Base-by-base conservation (phyloP, 768 basidiomycete species). In the Kwoniella heveanensis region DNA sequence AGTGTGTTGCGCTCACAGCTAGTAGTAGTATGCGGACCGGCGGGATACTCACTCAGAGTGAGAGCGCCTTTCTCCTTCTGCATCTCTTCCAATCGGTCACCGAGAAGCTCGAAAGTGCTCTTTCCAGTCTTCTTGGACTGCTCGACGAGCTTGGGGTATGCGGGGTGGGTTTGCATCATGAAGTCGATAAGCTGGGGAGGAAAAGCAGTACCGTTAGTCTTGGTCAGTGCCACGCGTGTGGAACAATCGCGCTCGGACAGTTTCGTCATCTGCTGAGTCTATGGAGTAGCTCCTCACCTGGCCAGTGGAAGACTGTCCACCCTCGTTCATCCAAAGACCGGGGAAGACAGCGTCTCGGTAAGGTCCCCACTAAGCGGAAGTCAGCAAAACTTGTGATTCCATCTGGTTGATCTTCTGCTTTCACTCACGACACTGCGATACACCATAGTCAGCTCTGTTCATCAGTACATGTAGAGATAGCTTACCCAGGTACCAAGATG, bases 261-360 rank as follows among this genome's bases (percentile, higher is more conserved):
- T n/a, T n/a, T n/a, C n/a, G n/a, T n/a, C n/a, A n/a, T n/a, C n/a
- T n/a, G n/a, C n/a, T n/a, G n/a, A n/a, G n/a, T n/a, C n/a, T n/a
- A n/a, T n/a, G n/a, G n/a, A n/a, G n/a, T n/a, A n/a, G n/a, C n/a
- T n/a, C n/a, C 81, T 52, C 56, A 89, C 89, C 81, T 92, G 91
- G n/a, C 96, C 96, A 0, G 96, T 99, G 0, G 93, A 94, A 8
- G 93, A 96, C 80, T 99, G 96, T 1, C 96, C 96, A 39, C 95
- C 96, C 81, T 99, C 96, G 74, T 94, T 99, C 92, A 97, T 96
- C 96, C 95, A 99, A 89, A 91, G 94, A 19, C 88, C 92, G 47
- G 88, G 88, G 81, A 97, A 93, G 30, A 94, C 85, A 6, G 92
- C 88, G 74, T 97, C 88, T 86, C 90, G 66, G 66, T 72, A 80